Evolutionary conservation across 2,329 filamentous ascomycete genomes (phyloP), one percentile per base, ranked within the genome.

Genomic region (Elsinoe ampelina): DNA sequence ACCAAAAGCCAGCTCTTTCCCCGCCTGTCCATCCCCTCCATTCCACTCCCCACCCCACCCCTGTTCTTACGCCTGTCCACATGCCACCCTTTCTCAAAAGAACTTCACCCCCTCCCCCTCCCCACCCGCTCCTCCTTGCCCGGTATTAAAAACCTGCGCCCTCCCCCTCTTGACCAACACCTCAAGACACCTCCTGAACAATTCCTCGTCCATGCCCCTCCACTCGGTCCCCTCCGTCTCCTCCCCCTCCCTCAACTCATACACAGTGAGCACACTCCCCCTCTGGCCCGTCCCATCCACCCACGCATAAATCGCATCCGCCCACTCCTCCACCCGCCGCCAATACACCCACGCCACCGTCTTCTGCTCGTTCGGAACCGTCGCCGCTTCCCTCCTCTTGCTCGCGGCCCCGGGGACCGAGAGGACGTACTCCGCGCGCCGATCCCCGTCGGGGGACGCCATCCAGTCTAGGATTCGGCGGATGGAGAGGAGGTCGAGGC

Each of bases 31-130:
- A 6, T 39, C n/a, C 11, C 36, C 36, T 39, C 36, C 36, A 7
- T n/a, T 39, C 13, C 26, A 5, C 26, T 30, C 7, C 26, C 26
- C 8, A 7, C 26, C 7, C 26, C 2, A 8, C 8, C 26, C 26
- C 5, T 8, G 4, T 30, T 30, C 4, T 30, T 2, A 30, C 8
- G 2, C 26, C 26, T 2, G 26, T 30, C 30, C 11, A 11, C 19
- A 12, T 17, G n/a, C 41, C 22, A 22, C 22, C 5, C 22, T 11
- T 19, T 15, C 54, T 84, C 75, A 96, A 69, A 97, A 97, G 75
- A 98, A 97, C 75, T 98, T 98, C 62, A 97, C 89, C 65, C 93
- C 93, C 66, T 87, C 83, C 59, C 88, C 87, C 68, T 92, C 89
- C 65, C 92, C 90, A 55, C 83, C 81, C 34, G 92, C 92, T 10